Conservation (phyloP, 129 eudicot genomes). For the Flaveria ramosissima region DNA sequence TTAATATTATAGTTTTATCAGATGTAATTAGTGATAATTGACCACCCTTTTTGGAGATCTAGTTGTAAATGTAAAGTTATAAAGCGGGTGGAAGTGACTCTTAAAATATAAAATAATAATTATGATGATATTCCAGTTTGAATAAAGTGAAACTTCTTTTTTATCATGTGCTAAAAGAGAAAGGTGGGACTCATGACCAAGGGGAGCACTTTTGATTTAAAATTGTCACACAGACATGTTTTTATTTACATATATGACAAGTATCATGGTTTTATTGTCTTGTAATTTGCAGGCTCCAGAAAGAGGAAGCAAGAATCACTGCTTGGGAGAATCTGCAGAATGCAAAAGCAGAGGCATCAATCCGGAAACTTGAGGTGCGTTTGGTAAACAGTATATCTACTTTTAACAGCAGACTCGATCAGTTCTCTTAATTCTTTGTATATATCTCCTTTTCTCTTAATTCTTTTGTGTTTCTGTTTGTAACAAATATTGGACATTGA, state of each 20-base stretch:
- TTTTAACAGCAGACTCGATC: constrained; percentile 4
- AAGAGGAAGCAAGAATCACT: constrained; percentile 79
- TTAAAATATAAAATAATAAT: constrained; percentile 2
- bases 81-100: constrained; percentile 7
- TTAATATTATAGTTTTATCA: constrained; percentile 1
- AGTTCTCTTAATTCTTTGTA: not conserved
- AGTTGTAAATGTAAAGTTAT: constrained; percentile 16
- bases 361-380: constrained; percentile 81
- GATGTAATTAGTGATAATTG: constrained; percentile 10
- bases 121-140: not conserved
- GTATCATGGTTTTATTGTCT: constrained; percentile 12
- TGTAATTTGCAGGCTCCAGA: constrained; percentile 56
- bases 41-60: constrained; percentile 17
- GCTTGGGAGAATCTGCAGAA: constrained; percentile 99
- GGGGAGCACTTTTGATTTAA: constrained; percentile 15
- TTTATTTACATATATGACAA: constrained; percentile 4
- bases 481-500: not conserved
- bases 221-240: constrained; percentile 12
- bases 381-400: not conserved
- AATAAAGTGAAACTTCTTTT: constrained; percentile 4
- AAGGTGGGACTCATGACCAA: constrained; percentile 24
- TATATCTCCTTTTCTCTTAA: not conserved
- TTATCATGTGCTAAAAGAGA: constrained; percentile 14
- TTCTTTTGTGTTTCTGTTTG: not conserved
- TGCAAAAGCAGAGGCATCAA: constrained; percentile 90